These are phyloP conservation scores for Moringa oleifera DNA, from an alignment of 345 rosid genomes.

Conservation along the genomic window DNA sequence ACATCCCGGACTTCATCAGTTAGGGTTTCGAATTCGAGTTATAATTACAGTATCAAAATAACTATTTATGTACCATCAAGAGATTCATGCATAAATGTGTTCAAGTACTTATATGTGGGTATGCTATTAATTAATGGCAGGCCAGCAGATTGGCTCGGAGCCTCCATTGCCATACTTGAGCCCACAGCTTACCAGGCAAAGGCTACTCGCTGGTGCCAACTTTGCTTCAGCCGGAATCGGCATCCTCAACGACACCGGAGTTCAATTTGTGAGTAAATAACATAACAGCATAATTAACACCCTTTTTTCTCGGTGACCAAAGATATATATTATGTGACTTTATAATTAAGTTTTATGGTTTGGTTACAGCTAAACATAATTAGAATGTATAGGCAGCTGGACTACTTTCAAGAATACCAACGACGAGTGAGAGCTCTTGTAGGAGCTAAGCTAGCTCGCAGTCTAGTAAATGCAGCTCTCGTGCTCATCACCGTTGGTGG, in stretches of 20 bases:
- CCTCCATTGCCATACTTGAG: constrained; percentile 66
- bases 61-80: too few relatives aligned
- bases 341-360: not conserved
- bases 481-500: constrained; percentile 70
- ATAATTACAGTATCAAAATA: too few relatives aligned
- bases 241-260: constrained; percentile 60
- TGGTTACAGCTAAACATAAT: constrained; percentile 55
- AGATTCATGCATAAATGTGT: not conserved
- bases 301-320: too few relatives aligned
- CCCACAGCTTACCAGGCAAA: constrained; percentile 52
- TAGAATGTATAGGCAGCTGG: constrained; percentile 48
- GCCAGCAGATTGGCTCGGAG: constrained; percentile 48
- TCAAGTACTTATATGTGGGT: too few relatives aligned
- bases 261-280: constrained; percentile 43
- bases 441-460: constrained; percentile 36
- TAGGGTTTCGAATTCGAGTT: not conserved
- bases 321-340: too few relatives aligned
- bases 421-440: constrained; percentile 41
- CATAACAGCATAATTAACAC: too few relatives aligned
- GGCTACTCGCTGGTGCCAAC: constrained; percentile 68
- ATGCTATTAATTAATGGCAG: constrained; percentile 19
- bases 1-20: constrained; percentile 83
- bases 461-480: constrained; percentile 46
- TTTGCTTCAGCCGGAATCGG: constrained; percentile 85
- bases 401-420: constrained; percentile 61